Percentiles rank a stretch among this genome's conserved stretches.
Evolutionary conservation across 768 basidiomycete genomes (phyloP).

Genomic region (Mycena venus): DNA sequence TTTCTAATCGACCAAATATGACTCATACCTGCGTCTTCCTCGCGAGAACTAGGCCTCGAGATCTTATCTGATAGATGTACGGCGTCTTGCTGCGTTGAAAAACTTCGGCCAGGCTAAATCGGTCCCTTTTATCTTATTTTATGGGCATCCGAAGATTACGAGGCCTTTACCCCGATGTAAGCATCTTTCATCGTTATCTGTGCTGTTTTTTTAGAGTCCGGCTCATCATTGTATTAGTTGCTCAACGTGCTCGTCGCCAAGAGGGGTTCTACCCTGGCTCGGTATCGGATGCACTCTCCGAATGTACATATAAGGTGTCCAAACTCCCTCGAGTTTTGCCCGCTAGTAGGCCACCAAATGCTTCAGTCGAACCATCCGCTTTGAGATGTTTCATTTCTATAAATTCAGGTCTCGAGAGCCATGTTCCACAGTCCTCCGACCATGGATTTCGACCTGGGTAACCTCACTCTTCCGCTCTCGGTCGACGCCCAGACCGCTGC

Average conservation of each 20-base stretch:
- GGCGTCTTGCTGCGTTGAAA: not conserved
- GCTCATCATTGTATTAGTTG: not conserved
- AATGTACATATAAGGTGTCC: constrained; percentile 25
- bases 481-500: not conserved
- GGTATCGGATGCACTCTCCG: not conserved
- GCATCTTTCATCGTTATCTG: not conserved
- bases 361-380: constrained; percentile 1
- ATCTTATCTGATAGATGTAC: constrained; percentile 16
- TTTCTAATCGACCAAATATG: not conserved
- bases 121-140: not conserved
- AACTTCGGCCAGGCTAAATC: constrained; percentile 12
- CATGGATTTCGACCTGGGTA: constrained; percentile 15
- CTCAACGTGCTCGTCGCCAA: not conserved
- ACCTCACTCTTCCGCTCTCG: not conserved
- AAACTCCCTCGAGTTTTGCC: constrained; percentile 30
- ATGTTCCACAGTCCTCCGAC: not conserved
- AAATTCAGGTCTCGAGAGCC: constrained; percentile 4
- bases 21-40: not conserved
- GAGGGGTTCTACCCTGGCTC: not conserved
- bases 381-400: not conserved
- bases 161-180: constrained; percentile 15
- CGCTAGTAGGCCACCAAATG: not conserved
- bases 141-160: constrained; percentile 23
- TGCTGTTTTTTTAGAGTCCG: not conserved
- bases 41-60: not conserved